Base-by-base conservation (phyloP, 148 eudicot species). In the Rhododendron kiyosumense region DNA sequence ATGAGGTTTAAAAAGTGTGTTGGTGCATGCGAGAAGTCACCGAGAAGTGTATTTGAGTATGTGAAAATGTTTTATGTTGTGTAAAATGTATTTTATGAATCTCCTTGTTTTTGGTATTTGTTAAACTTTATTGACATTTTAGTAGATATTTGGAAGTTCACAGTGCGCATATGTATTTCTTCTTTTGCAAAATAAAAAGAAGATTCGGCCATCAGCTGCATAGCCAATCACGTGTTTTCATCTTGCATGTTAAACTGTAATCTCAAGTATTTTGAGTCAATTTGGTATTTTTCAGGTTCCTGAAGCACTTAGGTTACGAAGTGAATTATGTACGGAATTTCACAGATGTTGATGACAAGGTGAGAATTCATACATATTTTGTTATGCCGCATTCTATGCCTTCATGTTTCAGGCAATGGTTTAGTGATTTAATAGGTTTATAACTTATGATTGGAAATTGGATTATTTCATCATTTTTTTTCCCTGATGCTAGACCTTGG, bases 311-410 rank as follows among this genome's bases (percentile, higher is more conserved):
- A 89, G 98, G 93, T 59, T 96, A 93, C 87, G 95, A 95, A 85
- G 99, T 96, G 63, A 89, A 83, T 18, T 96, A 95, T 89, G 98
- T 96, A 45, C 93, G 99, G 80, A 96, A 96, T 86, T 96, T 96
- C 91, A 96, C 99, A 82, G 99, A 96, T 88, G 97, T 96, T 80
- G 99, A 96, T 90, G 99, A 96, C 93, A 96, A 96, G 97, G 99
- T 96, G 86, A 91, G 94, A 88, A 75, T 86, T 43, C 52, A 34
- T 76, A 78, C 69, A 48, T 81, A 30, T 48, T 30, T 32, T 46
- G 15, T 7, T 67, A 69, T 24, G 36, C 41, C 34, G 24, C 74
- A 48, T 69, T 81, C 52, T 69, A 24, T 67, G 61, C 63, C 26
- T 52, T 86, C 26, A 57, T 76, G 48, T 26, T 86, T 49, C 79